These are phyloP conservation scores for Solanum clarkiae DNA, from an alignment of 257 asterid species.

Conservation along the genomic window DNA sequence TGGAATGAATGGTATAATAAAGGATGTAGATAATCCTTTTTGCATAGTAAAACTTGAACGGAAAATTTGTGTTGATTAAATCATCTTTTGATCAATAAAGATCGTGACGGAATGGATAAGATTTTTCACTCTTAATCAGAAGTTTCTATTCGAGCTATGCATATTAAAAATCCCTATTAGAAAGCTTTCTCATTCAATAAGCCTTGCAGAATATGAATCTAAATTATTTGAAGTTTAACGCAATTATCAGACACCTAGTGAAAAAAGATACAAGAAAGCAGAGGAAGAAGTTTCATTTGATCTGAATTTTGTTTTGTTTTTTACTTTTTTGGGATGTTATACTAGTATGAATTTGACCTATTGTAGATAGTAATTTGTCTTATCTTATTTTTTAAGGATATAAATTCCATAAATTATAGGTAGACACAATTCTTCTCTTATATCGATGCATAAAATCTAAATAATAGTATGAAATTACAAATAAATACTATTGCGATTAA, in stretches of 20 bases:
- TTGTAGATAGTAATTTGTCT: too few species aligned
- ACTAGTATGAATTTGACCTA: too few species aligned
- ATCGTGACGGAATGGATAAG: neutral
- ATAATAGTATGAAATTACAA: neutral
- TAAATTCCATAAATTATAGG: neutral
- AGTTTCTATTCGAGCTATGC: fast-evolving
- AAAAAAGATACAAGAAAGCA: too few species aligned
- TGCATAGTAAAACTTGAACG: neutral
- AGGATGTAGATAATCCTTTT: neutral
- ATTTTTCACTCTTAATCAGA: neutral
- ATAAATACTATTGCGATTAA: neutral
- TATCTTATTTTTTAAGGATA: too few species aligned
- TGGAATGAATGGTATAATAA: neutral
- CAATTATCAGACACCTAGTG: too few species aligned
- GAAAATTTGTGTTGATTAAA: neutral
- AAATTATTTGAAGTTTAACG: neutral
- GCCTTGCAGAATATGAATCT: neutral
- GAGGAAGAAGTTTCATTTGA: neutral
- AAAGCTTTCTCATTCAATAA: neutral
- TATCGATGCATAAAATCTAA: too few species aligned
- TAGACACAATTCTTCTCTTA: neutral
- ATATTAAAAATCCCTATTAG: neutral
- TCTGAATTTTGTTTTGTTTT: too few species aligned
- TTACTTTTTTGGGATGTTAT: neutral
- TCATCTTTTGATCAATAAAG: too few species aligned